These are phyloP conservation scores for Edaphochlamys debaryana DNA, from an alignment of 139 green algal genomes.

Conservation along the genomic window DNA sequence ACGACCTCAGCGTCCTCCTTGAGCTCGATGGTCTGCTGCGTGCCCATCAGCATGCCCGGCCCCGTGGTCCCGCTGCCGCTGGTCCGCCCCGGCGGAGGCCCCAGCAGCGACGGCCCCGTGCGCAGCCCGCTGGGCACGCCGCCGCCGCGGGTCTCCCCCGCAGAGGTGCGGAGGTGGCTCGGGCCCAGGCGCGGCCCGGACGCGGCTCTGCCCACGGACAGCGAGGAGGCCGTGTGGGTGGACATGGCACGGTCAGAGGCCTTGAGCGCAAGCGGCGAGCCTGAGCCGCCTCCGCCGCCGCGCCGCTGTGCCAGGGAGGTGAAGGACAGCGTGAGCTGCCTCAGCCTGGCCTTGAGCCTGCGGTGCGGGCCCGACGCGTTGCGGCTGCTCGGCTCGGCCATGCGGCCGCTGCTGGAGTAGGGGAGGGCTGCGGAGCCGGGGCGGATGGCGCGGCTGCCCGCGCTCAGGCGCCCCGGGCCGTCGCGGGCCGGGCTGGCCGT, in stretches of 20 bases:
- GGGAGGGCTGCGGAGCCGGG: background rate
- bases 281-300: background rate
- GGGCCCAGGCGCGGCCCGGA: too few relatives aligned
- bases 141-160: background rate
- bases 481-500: too few relatives aligned
- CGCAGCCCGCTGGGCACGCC: background rate
- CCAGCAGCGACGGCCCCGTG: too few relatives aligned
- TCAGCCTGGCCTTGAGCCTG: background rate
- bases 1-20: constrained; percentile 3
- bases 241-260: background rate
- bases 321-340: constrained; percentile 3
- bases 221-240: too few relatives aligned
- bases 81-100: too few relatives aligned
- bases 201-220: too few relatives aligned
- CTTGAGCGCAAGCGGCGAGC: background rate
- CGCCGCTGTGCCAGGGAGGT: background rate
- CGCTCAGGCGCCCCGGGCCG: background rate
- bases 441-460: background rate
- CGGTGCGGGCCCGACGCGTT: background rate
- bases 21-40: background rate
- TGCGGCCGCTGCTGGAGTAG: too few relatives aligned
- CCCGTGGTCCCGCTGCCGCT: too few relatives aligned
- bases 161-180: background rate
- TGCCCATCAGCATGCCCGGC: background rate
- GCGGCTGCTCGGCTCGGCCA: background rate